Conservation (phyloP, 192 early-diverging fungal genomes). For the Coemansia sp. region DNA sequence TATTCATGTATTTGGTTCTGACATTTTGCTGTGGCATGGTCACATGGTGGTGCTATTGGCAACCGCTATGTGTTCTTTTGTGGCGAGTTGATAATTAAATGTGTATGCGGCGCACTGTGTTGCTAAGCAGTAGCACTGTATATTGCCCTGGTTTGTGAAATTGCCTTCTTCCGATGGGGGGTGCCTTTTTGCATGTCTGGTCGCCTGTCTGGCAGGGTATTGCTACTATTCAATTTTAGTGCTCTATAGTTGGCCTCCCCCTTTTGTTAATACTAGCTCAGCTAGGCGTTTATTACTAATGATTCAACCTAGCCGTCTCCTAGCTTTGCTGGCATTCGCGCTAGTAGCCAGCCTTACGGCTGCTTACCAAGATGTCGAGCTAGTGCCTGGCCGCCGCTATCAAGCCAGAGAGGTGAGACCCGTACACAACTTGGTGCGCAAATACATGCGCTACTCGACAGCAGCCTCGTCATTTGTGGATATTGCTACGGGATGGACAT, state of each 20-base stretch:
- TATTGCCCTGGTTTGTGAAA: background rate
- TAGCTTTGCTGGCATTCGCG: background rate
- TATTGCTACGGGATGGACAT: constrained; percentile 27
- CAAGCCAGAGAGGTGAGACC: constrained; percentile 19
- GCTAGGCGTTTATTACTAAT: background rate
- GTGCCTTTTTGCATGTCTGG: background rate
- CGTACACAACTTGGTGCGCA: constrained; percentile 30
- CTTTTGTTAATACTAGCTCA: background rate
- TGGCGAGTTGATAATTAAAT: background rate
- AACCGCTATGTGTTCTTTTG: background rate
- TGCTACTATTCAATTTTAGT: background rate
- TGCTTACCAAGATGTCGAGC: constrained; percentile 20
- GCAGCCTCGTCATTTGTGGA: constrained; percentile 50
- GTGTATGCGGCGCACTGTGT: background rate
- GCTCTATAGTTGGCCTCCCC: background rate
- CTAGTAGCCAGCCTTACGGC: background rate
- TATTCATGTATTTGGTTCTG: constrained; percentile 1
- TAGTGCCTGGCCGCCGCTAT: constrained; percentile 33
- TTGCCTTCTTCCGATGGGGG: background rate
- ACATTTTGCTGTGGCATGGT: background rate
- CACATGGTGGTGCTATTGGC: background rate
- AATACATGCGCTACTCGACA: constrained; percentile 52
- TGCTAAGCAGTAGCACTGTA: background rate
- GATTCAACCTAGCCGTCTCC: background rate
- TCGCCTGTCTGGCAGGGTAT: background rate